Evolutionary conservation across 768 basidiomycete species (phyloP).

Genomic region (Infundibulicybe gibba): DNA sequence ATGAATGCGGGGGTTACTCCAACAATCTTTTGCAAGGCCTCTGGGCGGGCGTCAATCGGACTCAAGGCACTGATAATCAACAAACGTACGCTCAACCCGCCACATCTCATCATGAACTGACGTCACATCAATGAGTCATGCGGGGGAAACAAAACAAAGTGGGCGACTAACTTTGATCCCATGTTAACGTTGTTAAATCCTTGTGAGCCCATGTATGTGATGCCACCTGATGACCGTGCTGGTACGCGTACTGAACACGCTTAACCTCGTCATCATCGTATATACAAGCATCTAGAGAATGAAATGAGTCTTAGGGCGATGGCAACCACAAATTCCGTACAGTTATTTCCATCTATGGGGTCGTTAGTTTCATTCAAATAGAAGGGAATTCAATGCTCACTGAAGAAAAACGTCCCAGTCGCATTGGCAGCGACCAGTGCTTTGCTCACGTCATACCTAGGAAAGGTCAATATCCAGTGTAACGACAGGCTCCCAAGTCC

Average conservation of each 20-base stretch:
- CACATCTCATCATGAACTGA: slow-evolving; percentile 28
- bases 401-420: slow-evolving; percentile 28
- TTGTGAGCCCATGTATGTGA: slow-evolving; percentile 32
- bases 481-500: background rate
- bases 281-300: slow-evolving; percentile 24
- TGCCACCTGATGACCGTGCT: slow-evolving; percentile 27
- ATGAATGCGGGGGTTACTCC: slow-evolving; percentile 36
- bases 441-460: slow-evolving; percentile 28
- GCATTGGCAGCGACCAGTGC: slow-evolving; percentile 18
- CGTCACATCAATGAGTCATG: background rate
- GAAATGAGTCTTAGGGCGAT: background rate
- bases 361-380: background rate
- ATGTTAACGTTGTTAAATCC: slow-evolving; percentile 23
- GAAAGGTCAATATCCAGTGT: background rate
- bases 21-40: slow-evolving; percentile 32
- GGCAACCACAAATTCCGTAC: slow-evolving; percentile 9
- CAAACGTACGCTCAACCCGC: slow-evolving; percentile 24
- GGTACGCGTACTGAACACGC: slow-evolving; percentile 23
- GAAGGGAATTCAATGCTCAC: slow-evolving; percentile 9
- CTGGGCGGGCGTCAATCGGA: slow-evolving; percentile 11
- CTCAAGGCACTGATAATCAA: background rate
- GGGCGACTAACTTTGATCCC: slow-evolving; percentile 19
- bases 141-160: background rate
- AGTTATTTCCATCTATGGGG: slow-evolving; percentile 22
- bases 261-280: slow-evolving; percentile 21